Percentiles rank a stretch among this genome's conserved stretches.
These are phyloP conservation scores for Diplotaxis tenuifolia DNA, from an alignment of 345 rosid genomes.

Conservation along the genomic window DNA sequence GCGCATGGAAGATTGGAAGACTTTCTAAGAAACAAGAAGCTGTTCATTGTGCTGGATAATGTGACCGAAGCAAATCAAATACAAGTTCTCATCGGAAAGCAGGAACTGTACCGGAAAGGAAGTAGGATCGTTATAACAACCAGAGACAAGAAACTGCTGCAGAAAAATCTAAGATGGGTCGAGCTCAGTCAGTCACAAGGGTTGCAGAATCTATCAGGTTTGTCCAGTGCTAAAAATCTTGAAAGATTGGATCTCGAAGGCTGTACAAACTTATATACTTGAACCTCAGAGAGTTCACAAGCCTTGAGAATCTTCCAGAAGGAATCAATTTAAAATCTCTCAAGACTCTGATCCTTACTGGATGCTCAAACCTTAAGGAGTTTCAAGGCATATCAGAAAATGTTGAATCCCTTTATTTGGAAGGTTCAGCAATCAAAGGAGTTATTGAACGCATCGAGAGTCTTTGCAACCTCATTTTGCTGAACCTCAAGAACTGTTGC, in stretches of 20 bases:
- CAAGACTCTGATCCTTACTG: conserved; percentile 25
- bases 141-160: conserved; percentile 36
- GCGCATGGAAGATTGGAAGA: conserved; percentile 1
- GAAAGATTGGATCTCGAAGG: conserved; percentile 26
- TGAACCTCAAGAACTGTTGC: conserved; percentile 28
- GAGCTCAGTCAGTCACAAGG: conserved; percentile 25
- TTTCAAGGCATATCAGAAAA: conserved; percentile 30
- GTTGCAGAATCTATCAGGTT: conserved; percentile 30
- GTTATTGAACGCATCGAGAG: conserved; percentile 24
- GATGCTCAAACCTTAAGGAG: conserved; percentile 27
- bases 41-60: conserved; percentile 30
- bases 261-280: conserved; percentile 34
- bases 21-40: conserved; percentile 20
- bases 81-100: not conserved
- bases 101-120: conserved; percentile 9
- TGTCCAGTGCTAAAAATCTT: conserved; percentile 33
- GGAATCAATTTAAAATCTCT: conserved; percentile 4
- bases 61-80: conserved; percentile 15
- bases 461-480: conserved; percentile 13
- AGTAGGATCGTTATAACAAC: conserved; percentile 33
- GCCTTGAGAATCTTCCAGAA: conserved; percentile 22
- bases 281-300: conserved; percentile 27
- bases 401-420: conserved; percentile 20
- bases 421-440: conserved; percentile 28
- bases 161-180: conserved; percentile 29